Conservation (phyloP, 768 basidiomycete genomes). For the Hirschioporus abietinus region DNA sequence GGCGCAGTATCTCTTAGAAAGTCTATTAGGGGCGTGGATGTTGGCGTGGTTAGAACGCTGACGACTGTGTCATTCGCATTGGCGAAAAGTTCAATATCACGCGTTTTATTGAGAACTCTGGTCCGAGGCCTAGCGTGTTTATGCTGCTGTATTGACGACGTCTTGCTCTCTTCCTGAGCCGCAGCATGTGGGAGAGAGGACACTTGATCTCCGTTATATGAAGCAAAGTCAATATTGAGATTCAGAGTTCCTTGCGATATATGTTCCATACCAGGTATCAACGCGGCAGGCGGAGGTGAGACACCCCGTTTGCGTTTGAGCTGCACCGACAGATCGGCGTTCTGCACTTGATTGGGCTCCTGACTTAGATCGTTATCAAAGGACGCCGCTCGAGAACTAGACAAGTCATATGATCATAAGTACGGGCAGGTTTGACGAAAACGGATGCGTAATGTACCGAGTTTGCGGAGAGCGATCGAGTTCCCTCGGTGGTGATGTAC, state of each 20-base stretch:
- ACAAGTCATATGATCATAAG: neutral
- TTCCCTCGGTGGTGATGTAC: neutral
- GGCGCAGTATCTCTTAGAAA: neutral
- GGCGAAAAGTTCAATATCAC: neutral
- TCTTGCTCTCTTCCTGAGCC: slow-evolving; percentile 1
- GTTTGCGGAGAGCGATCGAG: neutral
- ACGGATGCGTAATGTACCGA: neutral
- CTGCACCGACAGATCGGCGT: neutral
- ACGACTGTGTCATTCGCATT: neutral
- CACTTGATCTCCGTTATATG: neutral
- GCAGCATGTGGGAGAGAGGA: neutral
- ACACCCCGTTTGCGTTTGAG: slow-evolving; percentile 17
- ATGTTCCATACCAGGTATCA: slow-evolving; percentile 64
- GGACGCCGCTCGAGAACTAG: neutral
- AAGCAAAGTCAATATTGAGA: neutral
- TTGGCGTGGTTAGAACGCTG: slow-evolving; percentile 6
- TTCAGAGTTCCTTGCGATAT: slow-evolving; percentile 7
- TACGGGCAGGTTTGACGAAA: neutral
- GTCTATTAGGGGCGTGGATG: neutral
- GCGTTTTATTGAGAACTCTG: neutral
- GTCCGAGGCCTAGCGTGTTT: neutral
- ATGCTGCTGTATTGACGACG: neutral
- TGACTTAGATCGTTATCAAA: neutral
- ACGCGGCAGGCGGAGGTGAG: slow-evolving; percentile 60
- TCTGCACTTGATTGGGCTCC: neutral